Base-by-base conservation (phyloP, 2,329 filamentous ascomycete genomes). In the Ophiocordyceps sinensis region DNA sequence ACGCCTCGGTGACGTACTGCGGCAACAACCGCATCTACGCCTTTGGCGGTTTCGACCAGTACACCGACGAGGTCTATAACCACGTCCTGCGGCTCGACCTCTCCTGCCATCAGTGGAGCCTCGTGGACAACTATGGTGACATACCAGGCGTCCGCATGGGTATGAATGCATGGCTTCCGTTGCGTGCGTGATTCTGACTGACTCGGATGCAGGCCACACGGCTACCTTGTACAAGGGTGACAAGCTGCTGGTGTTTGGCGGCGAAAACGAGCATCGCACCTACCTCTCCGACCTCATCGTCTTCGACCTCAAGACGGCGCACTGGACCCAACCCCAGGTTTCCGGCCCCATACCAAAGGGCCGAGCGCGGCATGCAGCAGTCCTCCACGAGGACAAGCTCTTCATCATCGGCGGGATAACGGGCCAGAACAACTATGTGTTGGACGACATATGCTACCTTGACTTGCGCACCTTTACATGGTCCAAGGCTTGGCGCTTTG, bases 51-150 rank as follows among this genome's bases (percentile, higher is more conserved):
- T 98, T 98, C 56, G 91, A 98, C 57, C 89, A 96, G 62, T 96
- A 94, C 58, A 98, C 91, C 1, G 91, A 98, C 59, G 91, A 98
- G 67, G 85, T 98, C 15, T 98, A 98, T 65, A 98, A 98, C 57
- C 91, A 98, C 65, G 91, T 98, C 35, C 70, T 98, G 47, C 81
- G 79, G 52, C 67, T 98, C 40, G 88, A 98, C 59, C 73, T 98
- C 47, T 72, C 82, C 45, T 88, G 82, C 47, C 79, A 91, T 51
- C 85, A 91, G 59, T 98, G 91, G 91, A 91, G 78, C 49, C 68
- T 98, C 39, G 89, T 98, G 17, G 91, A 96, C 64, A 98, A 98
- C 62, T 98, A 94, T 66, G 91, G 91, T 29, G 89, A 96, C 62
- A 96, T 96, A 49, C 89, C 89, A 5, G 89, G 89, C 13, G 89